A percentile compares a stretch with the other conserved stretches of the same genome.
These are phyloP conservation scores for Cucumis cinereus DNA, from an alignment of 306 rosid species.

Conservation along the genomic window DNA sequence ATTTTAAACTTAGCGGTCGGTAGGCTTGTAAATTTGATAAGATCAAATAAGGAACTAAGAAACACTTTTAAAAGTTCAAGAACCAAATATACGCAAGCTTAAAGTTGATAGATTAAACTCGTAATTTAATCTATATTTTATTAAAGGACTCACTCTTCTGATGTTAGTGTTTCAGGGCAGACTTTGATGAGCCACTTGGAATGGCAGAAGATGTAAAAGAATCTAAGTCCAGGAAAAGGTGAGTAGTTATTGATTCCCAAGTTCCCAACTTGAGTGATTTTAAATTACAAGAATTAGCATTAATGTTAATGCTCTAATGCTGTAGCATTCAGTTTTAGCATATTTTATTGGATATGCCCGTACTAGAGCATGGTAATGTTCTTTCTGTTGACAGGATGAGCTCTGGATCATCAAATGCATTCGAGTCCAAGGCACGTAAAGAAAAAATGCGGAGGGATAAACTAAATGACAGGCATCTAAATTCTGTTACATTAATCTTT, in stretches of 20 bases:
- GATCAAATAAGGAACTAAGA: too few species aligned
- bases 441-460: slow-evolving; percentile 87
- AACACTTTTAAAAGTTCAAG: too few species aligned
- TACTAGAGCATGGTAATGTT: neutral
- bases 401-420: slow-evolving; percentile 44
- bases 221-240: slow-evolving; percentile 60
- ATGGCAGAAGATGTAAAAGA: slow-evolving; percentile 30
- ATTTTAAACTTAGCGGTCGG: too few species aligned
- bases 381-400: slow-evolving; percentile 30
- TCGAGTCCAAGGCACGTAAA: slow-evolving; percentile 72
- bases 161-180: slow-evolving; percentile 30
- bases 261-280: neutral
- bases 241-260: neutral
- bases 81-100: neutral
- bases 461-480: slow-evolving; percentile 72
- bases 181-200: slow-evolving; percentile 30
- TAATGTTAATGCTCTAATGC: neutral
- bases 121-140: neutral
- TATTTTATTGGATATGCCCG: neutral
- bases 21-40: too few species aligned
- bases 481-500: neutral
- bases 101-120: too few species aligned
- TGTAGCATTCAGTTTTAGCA: neutral
- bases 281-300: neutral
- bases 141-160: neutral